phyloP scores from a whole-genome alignment of 2,329 filamentous ascomycete genomes.

The Fusarium sarcochroum region DNA sequence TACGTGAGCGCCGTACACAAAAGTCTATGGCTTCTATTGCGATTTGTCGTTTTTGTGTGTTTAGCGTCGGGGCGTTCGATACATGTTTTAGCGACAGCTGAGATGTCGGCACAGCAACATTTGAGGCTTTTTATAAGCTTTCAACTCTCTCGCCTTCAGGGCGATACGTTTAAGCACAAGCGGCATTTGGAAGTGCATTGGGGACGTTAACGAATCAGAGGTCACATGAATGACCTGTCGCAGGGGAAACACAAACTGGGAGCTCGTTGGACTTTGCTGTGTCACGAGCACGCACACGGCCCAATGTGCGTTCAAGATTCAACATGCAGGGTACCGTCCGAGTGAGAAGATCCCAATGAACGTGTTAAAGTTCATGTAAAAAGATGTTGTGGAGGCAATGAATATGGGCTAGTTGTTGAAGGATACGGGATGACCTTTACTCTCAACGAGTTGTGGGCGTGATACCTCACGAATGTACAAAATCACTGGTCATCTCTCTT shows the following conservation, averaged over 20 bases:
- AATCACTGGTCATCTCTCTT: conserved; percentile 28
- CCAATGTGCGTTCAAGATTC: conserved; percentile 6
- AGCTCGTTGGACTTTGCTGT: not conserved
- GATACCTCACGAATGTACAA: conserved; percentile 29
- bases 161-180: conserved; percentile 1
- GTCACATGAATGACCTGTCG: not conserved
- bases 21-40: conserved; percentile 30
- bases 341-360: not conserved
- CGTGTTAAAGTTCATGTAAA: not conserved
- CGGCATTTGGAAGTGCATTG: not conserved
- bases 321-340: conserved; percentile 4
- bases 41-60: conserved; percentile 28
- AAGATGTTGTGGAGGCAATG: not conserved
- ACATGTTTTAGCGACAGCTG: conserved; percentile 21
- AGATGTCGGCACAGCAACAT: conserved; percentile 10
- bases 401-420: not conserved
- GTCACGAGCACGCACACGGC: not conserved
- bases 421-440: conserved; percentile 15
- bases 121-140: conserved; percentile 3
- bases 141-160: conserved; percentile 3
- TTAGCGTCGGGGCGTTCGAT: conserved; percentile 40
- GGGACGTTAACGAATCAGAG: not conserved
- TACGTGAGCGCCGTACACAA: conserved; percentile 21
- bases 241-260: not conserved
- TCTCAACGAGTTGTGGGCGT: conserved; percentile 4